These are phyloP conservation scores for Flaveria ramosissima DNA, from an alignment of 129 eudicot species.

Conservation along the genomic window DNA sequence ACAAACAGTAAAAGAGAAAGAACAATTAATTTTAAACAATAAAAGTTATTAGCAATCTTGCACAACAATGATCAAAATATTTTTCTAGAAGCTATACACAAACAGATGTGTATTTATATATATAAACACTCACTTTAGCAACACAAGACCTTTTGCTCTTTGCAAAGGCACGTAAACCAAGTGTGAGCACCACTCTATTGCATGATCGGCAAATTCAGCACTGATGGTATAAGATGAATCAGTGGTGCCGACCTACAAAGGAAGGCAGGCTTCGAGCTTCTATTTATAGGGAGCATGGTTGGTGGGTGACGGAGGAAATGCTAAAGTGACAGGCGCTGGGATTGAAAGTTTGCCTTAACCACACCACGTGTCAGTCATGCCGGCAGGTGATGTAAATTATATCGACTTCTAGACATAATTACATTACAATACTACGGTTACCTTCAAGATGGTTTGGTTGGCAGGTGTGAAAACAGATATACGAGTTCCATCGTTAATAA, in stretches of 20 bases:
- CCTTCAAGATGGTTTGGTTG: neutral
- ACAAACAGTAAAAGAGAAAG: neutral
- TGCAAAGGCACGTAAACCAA: neutral
- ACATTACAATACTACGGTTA: neutral
- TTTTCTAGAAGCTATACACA: neutral
- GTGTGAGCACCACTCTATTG: neutral
- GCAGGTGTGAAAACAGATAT: neutral
- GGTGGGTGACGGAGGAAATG: slow-evolving; percentile 10
- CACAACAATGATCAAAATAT: neutral
- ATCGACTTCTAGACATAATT: neutral
- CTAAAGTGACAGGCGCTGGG: slow-evolving; percentile 8
- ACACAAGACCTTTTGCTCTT: neutral
- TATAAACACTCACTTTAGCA: neutral
- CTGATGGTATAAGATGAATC: neutral
- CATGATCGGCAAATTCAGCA: neutral
- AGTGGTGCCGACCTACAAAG: neutral
- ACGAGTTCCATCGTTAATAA: neutral
- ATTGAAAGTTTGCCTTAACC: neutral
- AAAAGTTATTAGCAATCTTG: neutral
- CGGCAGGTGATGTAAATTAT: neutral
- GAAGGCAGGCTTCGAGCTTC: neutral
- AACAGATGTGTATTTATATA: neutral
- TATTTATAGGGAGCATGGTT: slow-evolving; percentile 8
- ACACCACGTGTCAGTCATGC: slow-evolving; percentile 25
- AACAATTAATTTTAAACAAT: neutral